Percentiles rank a stretch among this genome's conserved stretches.
Evolutionary conservation across 345 rosid species (phyloP).

Genomic region (Angophora floribunda): DNA sequence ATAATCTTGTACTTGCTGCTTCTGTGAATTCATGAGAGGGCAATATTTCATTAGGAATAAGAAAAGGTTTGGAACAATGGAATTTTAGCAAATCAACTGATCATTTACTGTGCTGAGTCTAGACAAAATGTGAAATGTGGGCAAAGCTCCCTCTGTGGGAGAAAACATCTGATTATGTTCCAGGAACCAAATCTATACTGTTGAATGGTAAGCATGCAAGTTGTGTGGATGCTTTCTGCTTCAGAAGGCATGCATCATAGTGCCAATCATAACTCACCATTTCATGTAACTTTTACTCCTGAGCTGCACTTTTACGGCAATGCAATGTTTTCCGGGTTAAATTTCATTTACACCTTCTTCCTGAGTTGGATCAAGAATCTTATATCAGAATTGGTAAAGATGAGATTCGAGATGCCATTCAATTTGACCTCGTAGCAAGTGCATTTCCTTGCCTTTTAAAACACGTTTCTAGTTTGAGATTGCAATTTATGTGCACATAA

Average conservation of each 20-base stretch:
- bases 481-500: background rate
- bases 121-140: background rate
- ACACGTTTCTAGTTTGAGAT: background rate
- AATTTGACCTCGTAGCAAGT: background rate
- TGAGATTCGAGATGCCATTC: background rate
- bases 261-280: background rate
- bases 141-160: background rate
- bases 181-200: background rate
- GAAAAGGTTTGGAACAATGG: background rate
- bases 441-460: background rate
- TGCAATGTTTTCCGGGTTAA: background rate
- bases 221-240: background rate
- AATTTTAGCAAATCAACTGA: background rate
- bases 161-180: background rate
- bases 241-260: background rate
- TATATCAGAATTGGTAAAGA: background rate
- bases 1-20: background rate
- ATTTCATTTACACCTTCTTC: background rate
- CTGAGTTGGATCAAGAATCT: background rate
- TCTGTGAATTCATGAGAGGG: background rate
- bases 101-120: background rate
- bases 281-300: background rate
- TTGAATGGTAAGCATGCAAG: background rate
- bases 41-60: background rate
- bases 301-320: background rate